A percentile compares a stretch with the other conserved stretches of the same genome.
Evolutionary conservation across 2,329 filamentous ascomycete genomes (phyloP).

Genomic region (Tolypocladium capitatum): DNA sequence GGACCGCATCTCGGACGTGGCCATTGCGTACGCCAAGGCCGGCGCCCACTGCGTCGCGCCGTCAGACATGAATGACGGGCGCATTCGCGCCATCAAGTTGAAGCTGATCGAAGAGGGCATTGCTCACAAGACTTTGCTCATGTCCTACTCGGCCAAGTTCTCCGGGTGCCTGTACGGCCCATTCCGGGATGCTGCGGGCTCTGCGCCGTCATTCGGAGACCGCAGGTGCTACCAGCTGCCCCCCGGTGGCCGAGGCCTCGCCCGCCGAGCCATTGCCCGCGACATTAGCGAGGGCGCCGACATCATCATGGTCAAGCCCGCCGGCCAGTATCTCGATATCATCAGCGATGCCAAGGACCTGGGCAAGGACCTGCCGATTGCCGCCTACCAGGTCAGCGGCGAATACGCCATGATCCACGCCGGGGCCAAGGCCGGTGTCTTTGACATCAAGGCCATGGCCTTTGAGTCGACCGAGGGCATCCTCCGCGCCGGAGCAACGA

Average conservation of each 20-base stretch:
- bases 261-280: constrained; percentile 74
- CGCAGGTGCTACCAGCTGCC: constrained; percentile 94
- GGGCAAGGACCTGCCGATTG: constrained; percentile 79
- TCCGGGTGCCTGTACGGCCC: constrained; percentile 92
- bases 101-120: constrained; percentile 94
- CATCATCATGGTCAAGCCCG: constrained; percentile 98
- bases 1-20: constrained; percentile 91
- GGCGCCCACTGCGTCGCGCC: constrained; percentile 95
- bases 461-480: constrained; percentile 93
- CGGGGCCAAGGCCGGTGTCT: constrained; percentile 88
- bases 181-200: constrained; percentile 92
- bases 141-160: constrained; percentile 98
- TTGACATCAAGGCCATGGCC: constrained; percentile 87
- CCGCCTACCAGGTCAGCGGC: constrained; percentile 92
- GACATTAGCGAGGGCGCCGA: constrained; percentile 92
- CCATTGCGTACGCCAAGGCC: constrained; percentile 89
- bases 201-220: constrained; percentile 82
- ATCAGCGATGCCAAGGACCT: constrained; percentile 95
- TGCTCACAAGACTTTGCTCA: constrained; percentile 78
- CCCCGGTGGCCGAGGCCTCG: constrained; percentile 80
- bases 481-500: constrained; percentile 79
- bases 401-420: constrained; percentile 98
- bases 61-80: constrained; percentile 97
- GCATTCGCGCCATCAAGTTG: constrained; percentile 93
- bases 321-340: constrained; percentile 90